Evolutionary conservation across 768 basidiomycete genomes (phyloP).

Genomic region (Mycena galericulata): DNA sequence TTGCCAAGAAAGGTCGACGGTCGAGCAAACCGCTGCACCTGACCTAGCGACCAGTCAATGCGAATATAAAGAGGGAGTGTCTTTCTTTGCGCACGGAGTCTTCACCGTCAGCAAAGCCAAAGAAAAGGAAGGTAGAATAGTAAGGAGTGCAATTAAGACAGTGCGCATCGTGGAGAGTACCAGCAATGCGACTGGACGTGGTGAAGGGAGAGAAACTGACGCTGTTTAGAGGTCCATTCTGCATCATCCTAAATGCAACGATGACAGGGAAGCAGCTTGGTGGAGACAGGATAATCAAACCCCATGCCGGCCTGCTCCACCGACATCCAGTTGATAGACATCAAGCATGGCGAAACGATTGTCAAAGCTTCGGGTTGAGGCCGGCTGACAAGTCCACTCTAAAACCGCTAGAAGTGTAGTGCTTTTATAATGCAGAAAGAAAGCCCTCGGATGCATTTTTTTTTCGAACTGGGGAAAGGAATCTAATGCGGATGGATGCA

Average conservation of each 20-base stretch:
- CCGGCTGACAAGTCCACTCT: conserved; percentile 6
- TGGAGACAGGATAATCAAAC: conserved; percentile 20
- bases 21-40: not conserved
- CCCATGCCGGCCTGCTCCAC: conserved; percentile 12
- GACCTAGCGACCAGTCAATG: not conserved
- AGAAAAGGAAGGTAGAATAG: conserved; percentile 20
- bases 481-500: not conserved
- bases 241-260: conserved; percentile 21
- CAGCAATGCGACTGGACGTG: too few species aligned
- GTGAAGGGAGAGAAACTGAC: conserved; percentile 11
- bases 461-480: not conserved
- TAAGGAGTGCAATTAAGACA: conserved; percentile 21
- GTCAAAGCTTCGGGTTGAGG: not conserved
- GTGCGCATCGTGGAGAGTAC: conserved; percentile 24
- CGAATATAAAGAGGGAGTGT: not conserved
- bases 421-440: too few species aligned
- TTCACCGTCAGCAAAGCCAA: conserved; percentile 4
- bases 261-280: conserved; percentile 27
- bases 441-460: too few species aligned
- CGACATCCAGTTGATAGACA: conserved; percentile 9
- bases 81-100: conserved; percentile 26
- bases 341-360: not conserved
- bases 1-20: conserved; percentile 10
- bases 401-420: not conserved
- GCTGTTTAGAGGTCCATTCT: not conserved